Evolutionary conservation across 176 grass and related monocot species (phyloP).

Genomic region (Puya raimondii): DNA sequence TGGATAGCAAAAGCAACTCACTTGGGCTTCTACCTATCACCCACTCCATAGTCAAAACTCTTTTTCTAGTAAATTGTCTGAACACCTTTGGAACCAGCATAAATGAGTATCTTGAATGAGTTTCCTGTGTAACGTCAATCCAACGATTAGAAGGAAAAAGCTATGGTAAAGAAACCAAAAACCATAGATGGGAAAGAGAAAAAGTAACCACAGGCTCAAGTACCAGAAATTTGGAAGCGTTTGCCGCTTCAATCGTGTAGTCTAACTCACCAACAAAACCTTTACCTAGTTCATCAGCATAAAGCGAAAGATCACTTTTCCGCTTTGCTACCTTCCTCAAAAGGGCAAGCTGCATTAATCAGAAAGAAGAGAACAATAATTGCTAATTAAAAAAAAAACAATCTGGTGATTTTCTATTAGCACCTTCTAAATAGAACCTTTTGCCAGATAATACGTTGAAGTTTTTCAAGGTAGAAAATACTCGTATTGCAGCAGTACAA

Average conservation of each 20-base stretch:
- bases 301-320: conserved; percentile 70
- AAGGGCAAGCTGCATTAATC: conserved; percentile 54
- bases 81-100: conserved; percentile 79
- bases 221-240: conserved; percentile 81
- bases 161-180: not conserved
- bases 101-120: conserved; percentile 76
- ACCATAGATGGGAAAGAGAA: conserved; percentile 4
- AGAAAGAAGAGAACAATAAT: conserved; percentile 10
- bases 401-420: not conserved
- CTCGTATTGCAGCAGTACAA: not conserved
- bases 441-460: not conserved
- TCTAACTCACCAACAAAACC: conserved; percentile 81
- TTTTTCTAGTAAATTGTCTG: conserved; percentile 61
- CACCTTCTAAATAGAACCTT: not conserved
- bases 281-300: conserved; percentile 91
- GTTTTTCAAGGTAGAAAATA: not conserved
- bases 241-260: conserved; percentile 89
- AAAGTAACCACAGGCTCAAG: conserved; percentile 10
- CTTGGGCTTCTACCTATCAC: conserved; percentile 74
- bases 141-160: not conserved
- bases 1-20: conserved; percentile 63
- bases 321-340: conserved; percentile 71
- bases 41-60: conserved; percentile 95
- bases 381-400: not conserved
- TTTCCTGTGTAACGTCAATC: conserved; percentile 38